Conservation (phyloP, 495 filamentous ascomycete species). For the Penicillium bovifimosum region DNA sequence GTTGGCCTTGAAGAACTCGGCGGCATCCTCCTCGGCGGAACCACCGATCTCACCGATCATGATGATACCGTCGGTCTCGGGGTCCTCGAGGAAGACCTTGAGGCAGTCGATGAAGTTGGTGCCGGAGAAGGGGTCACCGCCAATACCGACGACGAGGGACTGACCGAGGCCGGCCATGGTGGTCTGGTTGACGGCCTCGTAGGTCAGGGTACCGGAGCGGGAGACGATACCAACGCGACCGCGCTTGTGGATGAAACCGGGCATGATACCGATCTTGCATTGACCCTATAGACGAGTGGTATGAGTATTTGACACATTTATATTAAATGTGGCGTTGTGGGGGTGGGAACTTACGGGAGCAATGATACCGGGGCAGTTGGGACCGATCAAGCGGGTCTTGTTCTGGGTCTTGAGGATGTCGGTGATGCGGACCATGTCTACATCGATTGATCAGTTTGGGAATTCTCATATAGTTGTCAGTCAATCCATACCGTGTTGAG, state of each 20-base stretch:
- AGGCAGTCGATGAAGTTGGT: constrained; percentile 99
- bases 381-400: constrained; percentile 94
- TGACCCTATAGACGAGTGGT: constrained; percentile 57
- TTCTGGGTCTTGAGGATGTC: constrained; percentile 95
- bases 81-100: constrained; percentile 90
- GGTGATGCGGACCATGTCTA: constrained; percentile 99
- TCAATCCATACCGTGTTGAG: constrained; percentile 73
- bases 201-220: constrained; percentile 95
- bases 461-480: not conserved
- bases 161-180: constrained; percentile 94
- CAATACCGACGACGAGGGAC: constrained; percentile 96
- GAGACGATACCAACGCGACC: constrained; percentile 98
- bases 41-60: constrained; percentile 99
- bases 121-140: constrained; percentile 96
- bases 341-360: constrained; percentile 54
- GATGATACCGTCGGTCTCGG: constrained; percentile 97
- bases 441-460: constrained; percentile 22
- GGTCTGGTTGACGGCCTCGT: constrained; percentile 99
- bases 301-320: constrained; percentile 4
- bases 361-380: constrained; percentile 99
- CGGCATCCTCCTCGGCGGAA: constrained; percentile 93
- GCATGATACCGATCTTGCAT: constrained; percentile 99
- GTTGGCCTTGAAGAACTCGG: constrained; percentile 87
- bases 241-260: constrained; percentile 99
- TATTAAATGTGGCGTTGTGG: not conserved